Evolutionary conservation across 148 eudicot species (phyloP).

Genomic region (Limonium bicolor): DNA sequence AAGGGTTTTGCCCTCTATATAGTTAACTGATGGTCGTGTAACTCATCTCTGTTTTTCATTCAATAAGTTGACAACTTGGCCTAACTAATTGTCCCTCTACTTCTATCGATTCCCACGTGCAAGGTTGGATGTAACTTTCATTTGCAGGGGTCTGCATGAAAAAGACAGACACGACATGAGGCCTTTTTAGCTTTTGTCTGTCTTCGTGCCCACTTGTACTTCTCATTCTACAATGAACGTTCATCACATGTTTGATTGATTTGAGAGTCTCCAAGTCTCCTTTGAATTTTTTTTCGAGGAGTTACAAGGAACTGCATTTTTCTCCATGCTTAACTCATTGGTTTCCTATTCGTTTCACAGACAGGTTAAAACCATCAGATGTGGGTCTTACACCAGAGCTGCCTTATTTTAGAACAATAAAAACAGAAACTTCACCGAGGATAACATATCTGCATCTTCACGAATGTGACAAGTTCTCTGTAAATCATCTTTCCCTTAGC

Average conservation of each 20-base stretch:
- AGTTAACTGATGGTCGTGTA: too few relatives aligned
- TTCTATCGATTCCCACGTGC: too few relatives aligned
- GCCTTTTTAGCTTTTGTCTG: slow-evolving; percentile 1
- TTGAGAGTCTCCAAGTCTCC: neutral
- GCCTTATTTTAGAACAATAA: slow-evolving; percentile 37
- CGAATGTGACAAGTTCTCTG: slow-evolving; percentile 70
- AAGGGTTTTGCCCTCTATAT: too few relatives aligned
- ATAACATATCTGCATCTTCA: slow-evolving; percentile 56
- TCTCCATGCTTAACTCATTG: slow-evolving; percentile 1
- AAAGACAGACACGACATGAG: too few relatives aligned
- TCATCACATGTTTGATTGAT: neutral
- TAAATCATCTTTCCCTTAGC: slow-evolving; percentile 14
- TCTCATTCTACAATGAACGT: neutral
- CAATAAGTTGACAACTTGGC: too few relatives aligned
- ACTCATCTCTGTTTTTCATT: too few relatives aligned
- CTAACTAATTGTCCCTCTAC: too few relatives aligned
- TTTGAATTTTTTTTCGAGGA: neutral
- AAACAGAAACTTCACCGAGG: slow-evolving; percentile 16
- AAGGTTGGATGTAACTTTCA: too few relatives aligned
- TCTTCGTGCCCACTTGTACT: neutral
- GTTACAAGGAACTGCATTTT: neutral
- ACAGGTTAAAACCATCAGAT: slow-evolving; percentile 42
- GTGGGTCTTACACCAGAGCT: slow-evolving; percentile 44
- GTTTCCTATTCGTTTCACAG: slow-evolving; percentile 17
- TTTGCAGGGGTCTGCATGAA: too few relatives aligned